Conservation (phyloP, 495 filamentous ascomycete species). For the Lichina pygmaea region DNA sequence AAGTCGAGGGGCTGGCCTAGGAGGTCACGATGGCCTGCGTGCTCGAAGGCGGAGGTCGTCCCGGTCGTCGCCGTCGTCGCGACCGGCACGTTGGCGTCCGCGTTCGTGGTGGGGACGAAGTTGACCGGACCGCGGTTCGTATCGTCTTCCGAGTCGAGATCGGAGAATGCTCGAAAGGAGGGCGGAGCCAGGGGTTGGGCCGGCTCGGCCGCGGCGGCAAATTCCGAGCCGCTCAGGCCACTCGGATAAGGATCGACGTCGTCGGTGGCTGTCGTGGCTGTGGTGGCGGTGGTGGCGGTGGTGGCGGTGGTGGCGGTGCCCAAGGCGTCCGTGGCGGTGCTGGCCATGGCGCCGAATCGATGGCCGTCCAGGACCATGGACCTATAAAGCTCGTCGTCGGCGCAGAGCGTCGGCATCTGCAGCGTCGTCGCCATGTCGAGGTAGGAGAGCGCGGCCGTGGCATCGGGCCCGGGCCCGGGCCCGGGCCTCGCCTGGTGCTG, state of each 20-base stretch:
- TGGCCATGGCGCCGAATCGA: constrained; percentile 29
- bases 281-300: background rate
- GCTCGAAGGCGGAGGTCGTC: background rate
- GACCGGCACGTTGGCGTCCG: constrained; percentile 8
- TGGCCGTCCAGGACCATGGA: constrained; percentile 27
- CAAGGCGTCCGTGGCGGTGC: constrained; percentile 24
- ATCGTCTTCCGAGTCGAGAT: constrained; percentile 82
- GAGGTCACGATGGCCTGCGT: no score
- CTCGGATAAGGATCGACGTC: constrained; percentile 7
- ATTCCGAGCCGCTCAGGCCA: no score
- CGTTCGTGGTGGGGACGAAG: constrained; percentile 31
- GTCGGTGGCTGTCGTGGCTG: no score
- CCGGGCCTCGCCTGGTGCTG: no score
- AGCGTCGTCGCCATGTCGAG: constrained; percentile 16
- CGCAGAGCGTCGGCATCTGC: constrained; percentile 36
- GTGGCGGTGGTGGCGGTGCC: constrained; percentile 18
- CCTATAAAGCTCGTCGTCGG: constrained; percentile 25
- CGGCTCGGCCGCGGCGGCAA: no score
- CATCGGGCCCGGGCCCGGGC: no score
- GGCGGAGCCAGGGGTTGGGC: constrained; percentile 10
- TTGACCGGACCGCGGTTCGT: constrained; percentile 53
- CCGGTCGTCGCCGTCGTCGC: background rate
- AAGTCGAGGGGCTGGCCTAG: no score
- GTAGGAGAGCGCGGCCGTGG: background rate
- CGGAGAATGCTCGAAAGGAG: constrained; percentile 61